Evolutionary conservation across 345 rosid species (phyloP), one percentile per base, ranked within the genome.

Genomic region (Toxicodendron radicans): DNA sequence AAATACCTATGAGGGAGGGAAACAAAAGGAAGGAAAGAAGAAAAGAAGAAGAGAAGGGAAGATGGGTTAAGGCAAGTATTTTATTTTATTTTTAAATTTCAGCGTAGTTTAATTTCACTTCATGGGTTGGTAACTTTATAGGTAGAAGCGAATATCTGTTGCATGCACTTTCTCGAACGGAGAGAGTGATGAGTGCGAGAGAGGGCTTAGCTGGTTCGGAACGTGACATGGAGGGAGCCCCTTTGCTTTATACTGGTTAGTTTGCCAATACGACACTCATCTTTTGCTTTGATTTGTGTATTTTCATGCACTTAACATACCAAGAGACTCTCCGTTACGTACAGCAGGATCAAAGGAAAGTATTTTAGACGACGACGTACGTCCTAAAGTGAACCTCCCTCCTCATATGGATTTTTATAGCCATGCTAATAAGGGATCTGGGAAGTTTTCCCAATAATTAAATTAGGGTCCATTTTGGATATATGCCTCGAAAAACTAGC

Each of bases 171-270:
- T 89, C 83, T 86, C 84, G 84, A 76, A 63, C 66, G 30, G 10
- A 67, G 10, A 67, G 83, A 68, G 75, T 63, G 56, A 59, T 68
- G 83, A 65, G 77, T 73, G 71, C 35, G 78, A 52, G 73, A 43
- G 73, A 21, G 66, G 10, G 78, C 62, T 75, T 69, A 61, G 83
- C 70, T 76, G 87, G 80, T 80, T 85, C 78, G 73, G 85, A 79
- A 75, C 84, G 78, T 79, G 71, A 65, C 60, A 71, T 71, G 79
- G 81, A 69, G 83, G 81, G 75, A 71, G 54, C 54, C 48, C 56
- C 69, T 84, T 83, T 80, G 82, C 86, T 86, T 88, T 84, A 84
- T 76, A 82, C 75, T 62, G 60, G 58, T 69, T 68, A 76, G 80
- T 75, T 7, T 86, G 75, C 80, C 78, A 65, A 75, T 75, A 72